Conservation (phyloP, 345 rosid species). For the Physaria fendleri region DNA sequence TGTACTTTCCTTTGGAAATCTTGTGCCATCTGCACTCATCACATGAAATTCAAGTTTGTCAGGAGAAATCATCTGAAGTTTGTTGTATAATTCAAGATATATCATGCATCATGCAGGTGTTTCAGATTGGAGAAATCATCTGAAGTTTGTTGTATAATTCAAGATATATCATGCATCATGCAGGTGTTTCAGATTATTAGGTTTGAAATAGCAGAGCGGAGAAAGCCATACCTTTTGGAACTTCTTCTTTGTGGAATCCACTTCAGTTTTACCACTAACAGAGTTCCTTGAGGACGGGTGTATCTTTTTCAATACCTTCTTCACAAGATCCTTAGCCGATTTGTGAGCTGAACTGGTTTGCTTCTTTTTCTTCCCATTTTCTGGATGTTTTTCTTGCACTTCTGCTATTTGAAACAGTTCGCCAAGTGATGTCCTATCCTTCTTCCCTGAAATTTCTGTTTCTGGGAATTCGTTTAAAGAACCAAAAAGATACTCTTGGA, state of each 20-base stretch:
- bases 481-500: slow-evolving; percentile 77
- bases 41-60: slow-evolving; percentile 1
- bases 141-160: slow-evolving; percentile 3
- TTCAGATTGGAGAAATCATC: neutral
- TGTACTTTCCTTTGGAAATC: slow-evolving; percentile 66
- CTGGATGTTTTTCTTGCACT: slow-evolving; percentile 33
- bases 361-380: slow-evolving; percentile 37
- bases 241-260: slow-evolving; percentile 48
- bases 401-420: slow-evolving; percentile 63
- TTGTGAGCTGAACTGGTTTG: slow-evolving; percentile 40
- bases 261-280: slow-evolving; percentile 21
- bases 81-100: slow-evolving; percentile 5
- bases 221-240: slow-evolving; percentile 50
- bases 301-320: slow-evolving; percentile 57
- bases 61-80: slow-evolving; percentile 5
- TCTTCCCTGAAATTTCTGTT: slow-evolving; percentile 39
- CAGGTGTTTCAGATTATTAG: neutral
- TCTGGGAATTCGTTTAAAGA: slow-evolving; percentile 55
- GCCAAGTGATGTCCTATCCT: slow-evolving; percentile 63
- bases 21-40: slow-evolving; percentile 56
- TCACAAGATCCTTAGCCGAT: slow-evolving; percentile 53
- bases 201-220: neutral
- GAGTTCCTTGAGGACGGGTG: slow-evolving; percentile 36
- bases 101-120: neutral
- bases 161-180: neutral